A percentile compares a stretch with the other conserved stretches of the same genome.
phyloP scores from a whole-genome alignment of 2,329 filamentous ascomycete genomes.

The Phialophora chinensis region DNA sequence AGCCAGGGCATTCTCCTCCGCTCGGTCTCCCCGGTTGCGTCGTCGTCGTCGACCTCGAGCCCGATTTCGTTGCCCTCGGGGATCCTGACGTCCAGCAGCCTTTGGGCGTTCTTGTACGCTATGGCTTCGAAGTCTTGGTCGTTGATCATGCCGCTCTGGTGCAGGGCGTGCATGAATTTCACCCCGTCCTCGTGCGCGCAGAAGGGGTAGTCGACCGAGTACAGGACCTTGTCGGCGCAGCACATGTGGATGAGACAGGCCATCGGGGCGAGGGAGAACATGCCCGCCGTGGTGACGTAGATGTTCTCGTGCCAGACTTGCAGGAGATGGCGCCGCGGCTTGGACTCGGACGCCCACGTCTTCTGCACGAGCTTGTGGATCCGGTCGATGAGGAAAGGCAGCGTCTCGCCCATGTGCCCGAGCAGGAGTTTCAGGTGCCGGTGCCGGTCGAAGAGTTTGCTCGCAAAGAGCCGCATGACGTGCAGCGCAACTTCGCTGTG shows the following conservation, averaged over 20 bases:
- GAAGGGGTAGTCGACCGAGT: conserved; percentile 65
- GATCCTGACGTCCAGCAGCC: conserved; percentile 46
- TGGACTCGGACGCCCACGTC: conserved; percentile 36
- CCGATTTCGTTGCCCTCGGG: conserved; percentile 27
- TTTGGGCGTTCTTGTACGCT: conserved; percentile 59
- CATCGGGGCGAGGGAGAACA: conserved; percentile 58
- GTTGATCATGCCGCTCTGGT: conserved; percentile 57
- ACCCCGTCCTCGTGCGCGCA: conserved; percentile 56
- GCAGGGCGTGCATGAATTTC: conserved; percentile 57
- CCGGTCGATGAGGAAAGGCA: conserved; percentile 62
- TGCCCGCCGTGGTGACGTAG: conserved; percentile 64
- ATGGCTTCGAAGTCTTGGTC: conserved; percentile 58
- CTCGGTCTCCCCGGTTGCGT: not conserved
- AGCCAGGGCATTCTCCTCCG: conserved; percentile 26
- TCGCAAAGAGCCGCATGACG: conserved; percentile 54
- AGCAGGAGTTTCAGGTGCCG: conserved; percentile 62
- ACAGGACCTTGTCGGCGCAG: conserved; percentile 58
- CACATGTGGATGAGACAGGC: conserved; percentile 46
- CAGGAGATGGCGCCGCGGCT: conserved; percentile 44
- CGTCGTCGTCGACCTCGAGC: conserved; percentile 16
- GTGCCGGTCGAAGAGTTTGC: conserved; percentile 61
- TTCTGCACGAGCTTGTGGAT: conserved; percentile 31
- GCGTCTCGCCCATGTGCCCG: conserved; percentile 59
- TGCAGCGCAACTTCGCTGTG: conserved; percentile 48
- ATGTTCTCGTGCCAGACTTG: conserved; percentile 63